Conservation (phyloP, 2,329 filamentous ascomycete species). For the Curvularia spicifera region DNA sequence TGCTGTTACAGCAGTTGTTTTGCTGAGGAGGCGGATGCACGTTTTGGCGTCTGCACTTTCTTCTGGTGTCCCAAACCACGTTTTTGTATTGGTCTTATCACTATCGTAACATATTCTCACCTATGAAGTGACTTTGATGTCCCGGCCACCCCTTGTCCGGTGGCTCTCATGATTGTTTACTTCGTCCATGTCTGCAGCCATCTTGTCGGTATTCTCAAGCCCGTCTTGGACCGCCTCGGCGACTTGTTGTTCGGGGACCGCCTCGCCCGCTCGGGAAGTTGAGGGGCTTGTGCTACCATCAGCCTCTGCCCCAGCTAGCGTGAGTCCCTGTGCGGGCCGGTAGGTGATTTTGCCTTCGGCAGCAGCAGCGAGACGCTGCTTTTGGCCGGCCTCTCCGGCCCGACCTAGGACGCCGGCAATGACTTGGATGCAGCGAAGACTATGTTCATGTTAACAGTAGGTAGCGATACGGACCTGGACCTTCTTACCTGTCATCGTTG, state of each 20-base stretch:
- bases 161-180: slow-evolving; percentile 33
- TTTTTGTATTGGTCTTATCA: neutral
- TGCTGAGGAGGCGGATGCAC: neutral
- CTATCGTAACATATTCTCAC: slow-evolving; percentile 1
- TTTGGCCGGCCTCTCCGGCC: slow-evolving; percentile 79
- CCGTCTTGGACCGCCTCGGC: slow-evolving; percentile 1
- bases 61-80: neutral
- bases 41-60: neutral
- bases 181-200: slow-evolving; percentile 34
- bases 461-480: neutral
- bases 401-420: slow-evolving; percentile 85
- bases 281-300: slow-evolving; percentile 5
- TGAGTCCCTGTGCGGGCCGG: slow-evolving; percentile 36
- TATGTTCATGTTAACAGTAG: slow-evolving; percentile 49
- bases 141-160: slow-evolving; percentile 30
- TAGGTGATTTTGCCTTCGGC: slow-evolving; percentile 68
- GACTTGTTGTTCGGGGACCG: slow-evolving; percentile 3
- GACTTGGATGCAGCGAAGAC: slow-evolving; percentile 79
- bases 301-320: slow-evolving; percentile 26
- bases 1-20: neutral
- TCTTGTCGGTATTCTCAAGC: slow-evolving; percentile 25
- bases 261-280: slow-evolving; percentile 6
- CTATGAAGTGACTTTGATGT: slow-evolving; percentile 28
- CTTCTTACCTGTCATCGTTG: slow-evolving; percentile 85
- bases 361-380: slow-evolving; percentile 69